Base-by-base conservation (phyloP, 129 eudicot species). In the Centaurea solstitialis region DNA sequence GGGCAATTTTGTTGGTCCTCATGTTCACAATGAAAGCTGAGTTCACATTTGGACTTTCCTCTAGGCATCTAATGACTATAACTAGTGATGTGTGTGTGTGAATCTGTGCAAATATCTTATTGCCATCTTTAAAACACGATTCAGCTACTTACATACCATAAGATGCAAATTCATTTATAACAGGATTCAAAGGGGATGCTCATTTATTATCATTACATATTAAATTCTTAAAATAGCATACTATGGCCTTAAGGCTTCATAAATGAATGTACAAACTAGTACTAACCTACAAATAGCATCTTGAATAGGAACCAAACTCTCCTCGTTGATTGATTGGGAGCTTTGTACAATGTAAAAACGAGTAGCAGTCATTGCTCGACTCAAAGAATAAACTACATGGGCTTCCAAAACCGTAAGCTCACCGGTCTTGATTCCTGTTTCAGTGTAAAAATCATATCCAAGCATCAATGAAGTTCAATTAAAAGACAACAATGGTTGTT, bases 331-430 rank as follows among this genome's bases (percentile, higher is more conserved):
- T 35, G 87, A 24, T 75, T 79, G 79, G 22, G 79, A 80, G 81
- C 86, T 84, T 71, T 88, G 92, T 73, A 89, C 78, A 59, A 89
- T 85, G 62, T 84, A 88, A 74, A 92, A 89, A 70, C 82, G 82
- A 82, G 93, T 85, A 38, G 97, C 84, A 45, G 91, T 85, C 81
- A 86, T 89, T 76, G 85, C 87, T 83, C 81, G 82, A 84, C 89
- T 86, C 73, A 86, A 75, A 2, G 92, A 86, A 85, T 87, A 92
- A 39, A 78, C 91, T 22, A 83, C 71, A 74, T 88, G 90, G 77
- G 79, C 85, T 81, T 89, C 91, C 89, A 92, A 78, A 70, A 84
- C 81, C 76, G 61, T 65, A 61, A 89, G 87, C 45, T 89, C 80
- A 68, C 74, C 61, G 64, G 50, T 69, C 18, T 21, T 30, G 28